Conservation (phyloP, 306 rosid species). For the Pyrus pyrifolia region DNA sequence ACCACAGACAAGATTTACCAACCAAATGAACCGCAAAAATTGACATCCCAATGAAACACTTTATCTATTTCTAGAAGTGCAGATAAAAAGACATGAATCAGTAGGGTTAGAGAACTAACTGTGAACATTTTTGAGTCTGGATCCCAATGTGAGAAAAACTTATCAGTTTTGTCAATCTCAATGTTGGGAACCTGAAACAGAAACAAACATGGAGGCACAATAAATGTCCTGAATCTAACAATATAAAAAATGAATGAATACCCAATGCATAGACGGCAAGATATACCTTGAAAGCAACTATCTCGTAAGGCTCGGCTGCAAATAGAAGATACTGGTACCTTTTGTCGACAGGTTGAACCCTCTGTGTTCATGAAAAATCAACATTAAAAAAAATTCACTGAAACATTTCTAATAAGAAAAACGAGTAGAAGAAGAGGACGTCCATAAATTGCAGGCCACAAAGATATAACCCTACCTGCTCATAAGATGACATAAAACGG, state of each 20-base stretch:
- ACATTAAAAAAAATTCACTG: neutral
- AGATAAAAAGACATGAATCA: neutral
- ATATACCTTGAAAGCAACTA: slow-evolving; percentile 80
- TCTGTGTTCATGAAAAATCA: slow-evolving; percentile 33
- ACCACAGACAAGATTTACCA: neutral
- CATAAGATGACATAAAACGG: slow-evolving; percentile 94
- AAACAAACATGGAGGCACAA: slow-evolving; percentile 6
- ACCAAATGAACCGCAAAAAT: neutral
- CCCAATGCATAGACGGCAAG: neutral
- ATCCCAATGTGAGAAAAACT: slow-evolving; percentile 98
- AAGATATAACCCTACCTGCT: slow-evolving; percentile 50
- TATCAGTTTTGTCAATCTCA: slow-evolving; percentile 47
- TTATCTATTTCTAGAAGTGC: neutral
- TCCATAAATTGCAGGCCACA: neutral
- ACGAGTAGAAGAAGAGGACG: neutral
- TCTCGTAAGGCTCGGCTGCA: slow-evolving; percentile 96
- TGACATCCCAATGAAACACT: neutral
- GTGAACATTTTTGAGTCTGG: slow-evolving; percentile 97
- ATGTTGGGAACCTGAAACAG: slow-evolving; percentile 83
- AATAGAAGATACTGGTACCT: slow-evolving; percentile 75
- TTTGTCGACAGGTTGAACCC: slow-evolving; percentile 73
- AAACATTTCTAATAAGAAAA: neutral
- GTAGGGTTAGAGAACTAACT: slow-evolving; percentile 31
- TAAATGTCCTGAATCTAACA: neutral
- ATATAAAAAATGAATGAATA: neutral